Base-by-base conservation (phyloP, 306 rosid species). In the Datisca glomerata region DNA sequence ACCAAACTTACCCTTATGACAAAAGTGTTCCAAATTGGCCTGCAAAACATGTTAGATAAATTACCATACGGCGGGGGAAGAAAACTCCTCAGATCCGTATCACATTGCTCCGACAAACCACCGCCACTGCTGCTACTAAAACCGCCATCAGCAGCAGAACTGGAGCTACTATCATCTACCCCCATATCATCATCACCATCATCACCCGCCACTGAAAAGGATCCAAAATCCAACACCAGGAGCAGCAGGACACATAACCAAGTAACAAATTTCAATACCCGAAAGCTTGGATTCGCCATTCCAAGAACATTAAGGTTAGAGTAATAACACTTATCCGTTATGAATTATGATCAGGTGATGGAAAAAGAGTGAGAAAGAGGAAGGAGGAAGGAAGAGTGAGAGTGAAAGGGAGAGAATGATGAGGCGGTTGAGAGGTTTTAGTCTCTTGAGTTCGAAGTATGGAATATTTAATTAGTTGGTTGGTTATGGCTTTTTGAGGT, bases 1-100 rank as follows among this genome's bases (percentile, higher is more conserved):
- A n/a, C n/a, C n/a, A n/a, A 19, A 67, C 86, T 56, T 68, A 84
- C 94, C 81, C 93, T 74, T 64, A 89, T 51, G 29, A 80, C 86
- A 59, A 68, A 89, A 40, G 86, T 77, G 57, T 80, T 69, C 98
- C 98, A 89, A 11, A 89, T 64, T 37, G 96, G 93, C 60, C 46
- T 84, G 60, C 98, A 89, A 25, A 66, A 47, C 37, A 69, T 51
- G 48, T 66, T 44, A 37, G 98, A 53, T 51, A 79, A 49, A 45
- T 89, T 89, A 35, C 69, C 70, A 62, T 65, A 89, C 0, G 98
- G 98, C 18, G 98, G 84, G 8, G 84, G 98, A 41, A 89, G 87
- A 46, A 84, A 89, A 55, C 55, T 60, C 35, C 66, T 76, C 53
- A 75, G 59, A 55, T 84, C 84, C 43, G 73, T 70, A 31, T 57